Conservation (phyloP, 2,329 filamentous ascomycete genomes). For the Fusarium cicatricum region DNA sequence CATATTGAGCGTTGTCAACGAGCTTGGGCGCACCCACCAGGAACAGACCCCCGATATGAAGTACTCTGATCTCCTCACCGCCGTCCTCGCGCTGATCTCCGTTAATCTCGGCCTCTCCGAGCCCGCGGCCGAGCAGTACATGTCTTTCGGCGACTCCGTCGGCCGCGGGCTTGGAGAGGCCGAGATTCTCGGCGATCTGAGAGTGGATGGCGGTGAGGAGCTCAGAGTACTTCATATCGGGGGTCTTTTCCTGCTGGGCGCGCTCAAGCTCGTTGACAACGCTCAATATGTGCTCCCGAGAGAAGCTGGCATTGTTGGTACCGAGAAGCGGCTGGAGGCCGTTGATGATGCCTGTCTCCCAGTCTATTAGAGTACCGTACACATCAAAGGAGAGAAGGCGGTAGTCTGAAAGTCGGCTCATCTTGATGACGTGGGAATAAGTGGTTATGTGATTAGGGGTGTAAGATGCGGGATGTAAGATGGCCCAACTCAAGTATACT, state of each 20-base stretch:
- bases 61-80: too few relatives aligned
- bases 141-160: too few relatives aligned
- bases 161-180: too few relatives aligned
- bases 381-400: constrained; percentile 74
- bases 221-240: constrained; percentile 65
- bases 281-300: constrained; percentile 51
- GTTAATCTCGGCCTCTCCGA: too few relatives aligned
- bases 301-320: constrained; percentile 39
- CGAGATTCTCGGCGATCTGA: constrained; percentile 55
- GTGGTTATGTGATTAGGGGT: background rate
- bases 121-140: too few relatives aligned
- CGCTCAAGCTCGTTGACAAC: constrained; percentile 55
- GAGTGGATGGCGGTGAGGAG: constrained; percentile 62
- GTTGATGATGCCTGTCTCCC: constrained; percentile 71
- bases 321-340: constrained; percentile 62
- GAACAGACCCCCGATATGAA: too few relatives aligned
- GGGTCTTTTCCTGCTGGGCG: constrained; percentile 62
- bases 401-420: constrained; percentile 41
- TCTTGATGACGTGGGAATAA: background rate
- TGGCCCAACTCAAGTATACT: too few relatives aligned
- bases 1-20: too few relatives aligned
- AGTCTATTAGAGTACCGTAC: constrained; percentile 83
- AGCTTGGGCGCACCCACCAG: too few relatives aligned
- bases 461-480: background rate
- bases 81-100: too few relatives aligned